These are phyloP conservation scores for Acacia confusa DNA, from an alignment of 306 rosid species.

Conservation along the genomic window DNA sequence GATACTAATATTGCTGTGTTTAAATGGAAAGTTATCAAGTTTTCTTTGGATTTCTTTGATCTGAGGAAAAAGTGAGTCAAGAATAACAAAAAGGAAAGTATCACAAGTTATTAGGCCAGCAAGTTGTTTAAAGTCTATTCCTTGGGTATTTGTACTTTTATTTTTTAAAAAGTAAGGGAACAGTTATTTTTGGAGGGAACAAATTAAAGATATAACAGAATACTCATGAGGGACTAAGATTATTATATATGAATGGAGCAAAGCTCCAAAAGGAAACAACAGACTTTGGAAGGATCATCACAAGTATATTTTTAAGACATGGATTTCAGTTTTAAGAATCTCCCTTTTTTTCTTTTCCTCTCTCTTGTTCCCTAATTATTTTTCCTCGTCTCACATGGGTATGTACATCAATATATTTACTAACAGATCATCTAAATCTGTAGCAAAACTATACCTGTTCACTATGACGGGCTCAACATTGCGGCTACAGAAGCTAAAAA, in stretches of 20 bases:
- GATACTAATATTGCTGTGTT: neutral
- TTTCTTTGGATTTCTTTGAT: slow-evolving; percentile 16
- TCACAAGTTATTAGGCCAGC: neutral
- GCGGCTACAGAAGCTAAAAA: slow-evolving; percentile 32
- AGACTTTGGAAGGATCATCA: slow-evolving; percentile 29
- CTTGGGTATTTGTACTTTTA: neutral
- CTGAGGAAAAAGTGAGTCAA: neutral
- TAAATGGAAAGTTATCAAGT: neutral
- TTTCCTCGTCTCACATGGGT: slow-evolving; percentile 31
- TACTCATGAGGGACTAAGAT: slow-evolving; percentile 2
- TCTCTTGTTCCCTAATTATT: slow-evolving; percentile 33
- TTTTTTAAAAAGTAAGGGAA: neutral
- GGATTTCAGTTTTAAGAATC: slow-evolving; percentile 44
- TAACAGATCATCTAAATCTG: slow-evolving; percentile 42
- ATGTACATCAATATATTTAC: slow-evolving; percentile 52
- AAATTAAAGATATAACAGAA: neutral
- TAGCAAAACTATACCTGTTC: slow-evolving; percentile 47
- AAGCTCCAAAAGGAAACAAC: slow-evolving; percentile 34
- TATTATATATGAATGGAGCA: slow-evolving; percentile 24
- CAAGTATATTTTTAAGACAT: slow-evolving; percentile 34
- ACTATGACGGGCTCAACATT: slow-evolving; percentile 26
- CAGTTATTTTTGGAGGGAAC: neutral
- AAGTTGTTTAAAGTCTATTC: neutral
- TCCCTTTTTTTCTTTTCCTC: slow-evolving; percentile 26
- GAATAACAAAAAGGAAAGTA: neutral